Base-by-base conservation (phyloP, 2,329 filamentous ascomycete species). In the Macrophomina phaseolina region DNA sequence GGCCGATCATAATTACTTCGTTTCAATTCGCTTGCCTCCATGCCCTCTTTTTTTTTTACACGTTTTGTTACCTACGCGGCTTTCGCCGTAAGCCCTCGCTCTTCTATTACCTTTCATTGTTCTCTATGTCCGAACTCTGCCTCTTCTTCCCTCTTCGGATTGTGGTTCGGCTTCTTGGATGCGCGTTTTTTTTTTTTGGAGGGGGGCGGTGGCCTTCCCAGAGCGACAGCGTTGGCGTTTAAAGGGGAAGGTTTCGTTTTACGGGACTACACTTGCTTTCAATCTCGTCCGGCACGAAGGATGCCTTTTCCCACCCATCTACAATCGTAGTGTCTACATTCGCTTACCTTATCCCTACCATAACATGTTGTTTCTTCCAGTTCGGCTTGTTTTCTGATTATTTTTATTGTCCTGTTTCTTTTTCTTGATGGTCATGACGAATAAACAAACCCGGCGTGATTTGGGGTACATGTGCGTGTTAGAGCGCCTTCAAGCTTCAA, bases 251-350 rank as follows among this genome's bases (percentile, higher is more conserved):
- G 45, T 40, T 49, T 32, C 55, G 7, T 30, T 49, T 18, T 18
- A 9, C 38, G 32, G 58, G 58, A 49, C 45, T 62, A 49, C 49
- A 16, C 58, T 45, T 34, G 55, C 6, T 62, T 62, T 48, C 38
- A 9, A 49, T 49, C 58, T 62, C 42, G 58, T 62, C 58, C 18
- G 58, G 58, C 58, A 62, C 58, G 40, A 55, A 48, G 28, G 30
- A 58, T 55, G 63, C 52, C 52, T 55, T 55, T 56, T 28, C 45
- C 51, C 51, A 58, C 63, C 18, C 40, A 45, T 42, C 63, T 65
- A 65, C 63, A 48, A 49, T 28, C 52, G 63, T 65, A 65, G 63
- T 49, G 42, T 58, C 63, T 65, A 65, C 63, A 65, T 65, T 65
- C 63, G 52, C 42, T 65, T 32, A 40, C 40, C 51, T 23, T 40